Evolutionary conservation across 306 rosid genomes (phyloP), one percentile per base, ranked within the genome.

Genomic region (Vachellia collinsii): DNA sequence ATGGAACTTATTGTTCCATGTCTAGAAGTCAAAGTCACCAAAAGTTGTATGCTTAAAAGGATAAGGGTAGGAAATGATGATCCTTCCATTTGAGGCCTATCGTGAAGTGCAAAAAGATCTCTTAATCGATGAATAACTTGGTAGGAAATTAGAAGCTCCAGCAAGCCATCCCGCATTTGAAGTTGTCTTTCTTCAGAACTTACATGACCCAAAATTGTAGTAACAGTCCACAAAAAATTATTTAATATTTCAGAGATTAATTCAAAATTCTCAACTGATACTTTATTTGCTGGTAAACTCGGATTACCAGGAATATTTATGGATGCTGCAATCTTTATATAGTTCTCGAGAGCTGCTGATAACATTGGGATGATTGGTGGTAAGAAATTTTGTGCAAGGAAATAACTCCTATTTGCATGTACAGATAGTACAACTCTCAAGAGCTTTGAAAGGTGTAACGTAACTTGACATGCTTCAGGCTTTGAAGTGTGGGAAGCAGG

Each of bases 41-140:
- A 84, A 59, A 93, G 91, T 50, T 86, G 86, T 84, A 93, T 86
- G 84, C 99, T 90, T 78, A 88, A 88, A 82, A 91, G 92, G 86
- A 95, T 90, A 39, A 97, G 88, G 73, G 92, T 85, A 74, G 98
- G 99, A 87, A 93, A 93, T 41, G 97, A 88, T 19, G 88, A 93
- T 76, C 97, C 98, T 87, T 95, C 99, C 90, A 91, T 97, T 86
- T 95, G 99, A 53, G 99, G 99, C 87, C 99, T 88, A 81, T 95
- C 97, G 84, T 95, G 94, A 77, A 95, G 99, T 53, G 99, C 98
- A 90, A 95, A 95, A 78, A 95, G 96, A 86, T 95, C 99, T 77
- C 98, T 88, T 70, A 95, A 75, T 81, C 99, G 85, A 58, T 95
- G 99, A 88, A 95, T 87, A 85, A 90, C 93, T 90, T 93, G 96